phyloP scores from a whole-genome alignment of 148 eudicot genomes.

The Simmondsia chinensis region DNA sequence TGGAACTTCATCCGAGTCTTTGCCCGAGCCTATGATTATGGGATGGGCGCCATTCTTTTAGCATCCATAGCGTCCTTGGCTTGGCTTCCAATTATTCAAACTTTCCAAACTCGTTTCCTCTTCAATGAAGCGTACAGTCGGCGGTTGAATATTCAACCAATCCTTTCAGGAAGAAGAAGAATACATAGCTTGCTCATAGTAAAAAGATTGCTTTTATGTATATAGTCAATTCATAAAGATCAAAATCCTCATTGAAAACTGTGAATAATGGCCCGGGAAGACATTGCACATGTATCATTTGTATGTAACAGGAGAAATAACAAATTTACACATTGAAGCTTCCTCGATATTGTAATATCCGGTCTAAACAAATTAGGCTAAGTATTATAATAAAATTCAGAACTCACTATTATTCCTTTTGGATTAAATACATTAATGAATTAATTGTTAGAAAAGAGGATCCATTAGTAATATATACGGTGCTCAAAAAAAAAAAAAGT shows the following conservation, averaged over 20 bases:
- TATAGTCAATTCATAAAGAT: background rate
- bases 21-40: slow-evolving; percentile 74
- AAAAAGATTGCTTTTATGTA: slow-evolving; percentile 6
- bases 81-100: slow-evolving; percentile 85
- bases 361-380: too few relatives aligned
- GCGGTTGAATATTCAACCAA: slow-evolving; percentile 67
- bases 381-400: too few relatives aligned
- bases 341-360: background rate
- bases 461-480: too few relatives aligned
- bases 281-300: slow-evolving; percentile 6
- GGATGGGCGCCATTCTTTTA: slow-evolving; percentile 79
- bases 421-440: too few relatives aligned
- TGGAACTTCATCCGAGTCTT: slow-evolving; percentile 69
- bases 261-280: slow-evolving; percentile 3
- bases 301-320: slow-evolving; percentile 2
- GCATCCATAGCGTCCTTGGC: slow-evolving; percentile 76
- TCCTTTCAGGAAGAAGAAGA: slow-evolving; percentile 72
- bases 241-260: slow-evolving; percentile 2
- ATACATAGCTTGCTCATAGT: slow-evolving; percentile 9
- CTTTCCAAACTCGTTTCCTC: slow-evolving; percentile 90
- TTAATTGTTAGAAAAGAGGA: too few relatives aligned
- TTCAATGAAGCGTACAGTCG: slow-evolving; percentile 91
- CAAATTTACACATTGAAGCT: background rate
- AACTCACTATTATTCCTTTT: too few relatives aligned
- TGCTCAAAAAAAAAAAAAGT: too few relatives aligned